Evolutionary conservation across 495 filamentous ascomycete species (phyloP).

Genomic region (Saxophila tyrrhenica): DNA sequence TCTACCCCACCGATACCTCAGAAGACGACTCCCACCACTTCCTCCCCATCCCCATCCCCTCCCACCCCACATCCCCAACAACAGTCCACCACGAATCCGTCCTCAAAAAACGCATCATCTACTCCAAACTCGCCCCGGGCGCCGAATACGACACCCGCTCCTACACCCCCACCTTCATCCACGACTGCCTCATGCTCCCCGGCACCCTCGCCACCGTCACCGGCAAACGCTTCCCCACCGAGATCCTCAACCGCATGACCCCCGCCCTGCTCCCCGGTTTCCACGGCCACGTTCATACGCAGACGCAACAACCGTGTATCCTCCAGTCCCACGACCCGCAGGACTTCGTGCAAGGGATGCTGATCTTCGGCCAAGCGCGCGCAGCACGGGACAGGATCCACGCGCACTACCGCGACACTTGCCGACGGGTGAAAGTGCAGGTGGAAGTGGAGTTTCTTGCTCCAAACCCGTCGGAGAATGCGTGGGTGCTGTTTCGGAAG

Average conservation of each 20-base stretch:
- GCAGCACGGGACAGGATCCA: slow-evolving; percentile 8
- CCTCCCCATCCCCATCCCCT: too few relatives aligned
- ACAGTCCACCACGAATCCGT: slow-evolving; percentile 9
- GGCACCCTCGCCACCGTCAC: slow-evolving; percentile 12
- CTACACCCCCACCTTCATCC: slow-evolving; percentile 18
- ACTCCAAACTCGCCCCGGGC: not conserved
- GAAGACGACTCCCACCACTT: too few relatives aligned
- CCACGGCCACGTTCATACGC: not conserved
- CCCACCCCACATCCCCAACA: not conserved
- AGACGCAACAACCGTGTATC: slow-evolving; percentile 11
- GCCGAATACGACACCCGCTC: slow-evolving; percentile 9
- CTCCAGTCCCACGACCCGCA: slow-evolving; percentile 3
- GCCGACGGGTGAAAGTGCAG: slow-evolving; percentile 8
- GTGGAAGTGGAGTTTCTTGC: slow-evolving; percentile 13
- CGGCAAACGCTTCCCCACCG: not conserved
- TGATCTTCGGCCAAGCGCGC: slow-evolving; percentile 12
- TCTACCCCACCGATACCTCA: too few relatives aligned
- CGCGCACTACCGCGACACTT: slow-evolving; percentile 4
- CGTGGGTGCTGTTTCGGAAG: slow-evolving; percentile 9
- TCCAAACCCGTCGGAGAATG: not conserved
- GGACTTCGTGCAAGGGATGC: slow-evolving; percentile 13
- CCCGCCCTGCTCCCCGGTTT: slow-evolving; percentile 15
- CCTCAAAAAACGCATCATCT: slow-evolving; percentile 5
- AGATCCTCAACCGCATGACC: slow-evolving; percentile 5
- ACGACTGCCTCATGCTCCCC: slow-evolving; percentile 17